Evolutionary conservation across 495 filamentous ascomycete species (phyloP).

Genomic region (Lindgomyces ingoldianus): DNA sequence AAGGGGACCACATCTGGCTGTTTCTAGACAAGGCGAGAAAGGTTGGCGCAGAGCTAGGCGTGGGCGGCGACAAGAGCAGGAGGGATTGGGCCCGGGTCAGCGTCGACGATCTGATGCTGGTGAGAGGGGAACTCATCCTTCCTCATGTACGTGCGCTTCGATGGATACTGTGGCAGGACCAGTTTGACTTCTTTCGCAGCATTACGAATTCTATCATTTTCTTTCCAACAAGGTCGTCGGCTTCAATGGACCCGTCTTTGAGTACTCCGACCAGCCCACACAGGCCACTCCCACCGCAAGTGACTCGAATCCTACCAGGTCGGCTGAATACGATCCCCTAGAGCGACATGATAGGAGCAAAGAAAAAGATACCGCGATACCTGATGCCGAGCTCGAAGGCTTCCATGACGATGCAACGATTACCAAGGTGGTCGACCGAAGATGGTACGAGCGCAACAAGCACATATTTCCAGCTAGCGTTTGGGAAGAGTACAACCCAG

Average conservation of each 20-base stretch:
- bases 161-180: neutral
- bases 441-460: slow-evolving; percentile 97
- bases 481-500: slow-evolving; percentile 93
- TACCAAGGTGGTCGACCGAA: slow-evolving; percentile 92
- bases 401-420: slow-evolving; percentile 73
- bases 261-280: slow-evolving; percentile 62
- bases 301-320: slow-evolving; percentile 11
- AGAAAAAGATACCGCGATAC: slow-evolving; percentile 33
- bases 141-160: slow-evolving; percentile 73
- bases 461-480: slow-evolving; percentile 95
- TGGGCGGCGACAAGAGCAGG: slow-evolving; percentile 62
- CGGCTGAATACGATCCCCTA: slow-evolving; percentile 48
- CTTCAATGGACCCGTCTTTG: slow-evolving; percentile 73
- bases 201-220: slow-evolving; percentile 96
- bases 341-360: slow-evolving; percentile 50
- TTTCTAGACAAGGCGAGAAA: slow-evolving; percentile 90
- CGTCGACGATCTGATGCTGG: slow-evolving; percentile 95
- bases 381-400: slow-evolving; percentile 65
- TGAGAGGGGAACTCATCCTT: slow-evolving; percentile 87
- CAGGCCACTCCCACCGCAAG: slow-evolving; percentile 29
- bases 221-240: slow-evolving; percentile 83
- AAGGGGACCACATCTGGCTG: slow-evolving; percentile 87
- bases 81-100: slow-evolving; percentile 91
- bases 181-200: slow-evolving; percentile 53
- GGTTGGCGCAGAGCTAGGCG: slow-evolving; percentile 79